Evolutionary conservation across 768 basidiomycete species (phyloP), one percentile per base, ranked within the genome.

Genomic region (Filobasidium floriforme): DNA sequence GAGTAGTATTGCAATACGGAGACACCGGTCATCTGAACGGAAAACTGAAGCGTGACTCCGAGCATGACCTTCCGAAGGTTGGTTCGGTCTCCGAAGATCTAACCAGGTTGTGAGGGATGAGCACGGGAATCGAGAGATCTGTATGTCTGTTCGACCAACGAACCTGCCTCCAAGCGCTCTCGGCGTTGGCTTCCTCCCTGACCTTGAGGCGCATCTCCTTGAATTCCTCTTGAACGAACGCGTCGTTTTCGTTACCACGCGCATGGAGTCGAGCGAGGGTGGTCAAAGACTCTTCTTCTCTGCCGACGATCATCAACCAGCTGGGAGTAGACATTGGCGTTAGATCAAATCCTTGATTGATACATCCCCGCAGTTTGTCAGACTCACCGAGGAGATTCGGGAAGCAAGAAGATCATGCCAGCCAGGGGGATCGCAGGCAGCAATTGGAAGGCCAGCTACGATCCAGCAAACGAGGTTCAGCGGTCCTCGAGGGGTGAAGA

Each of bases 11-110:
- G 84, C 44, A 86, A 84, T 41, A 82, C 83, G 61, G 82, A 83
- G 62, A 85, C 81, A 75, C 83, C 85, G 10, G 85, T 86, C 73
- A 85, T 85, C 70, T 86, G 85, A 11, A 85, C 83, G 7, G 82
- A 83, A 70, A 85, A 84, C 72, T 85, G 82, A 1, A 83, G 75
- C 46, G 82, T 81, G 75, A 80, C 62, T 62, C 71, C 68, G 32
- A 69, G 61, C 41, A 72, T 41, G 11, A 71, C 69, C 54, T 66
- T 68, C 37, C 69, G 46, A 49, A 67, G 28, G 62, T 73, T 73
- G 66, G 64, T 64, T 19, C 57, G 69, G 66, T 73, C 74, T 43
- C 71, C 57, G 28, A 79, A 74, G 57, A 81, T 76, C 84, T 84
- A 65, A 14, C 76, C 32, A 37, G 32, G 32, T 37, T 9, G 9